Evolutionary conservation across 2,329 filamentous ascomycete genomes (phyloP), one percentile per base, ranked within the genome.

Genomic region (Diaporthe citrichinensis): DNA sequence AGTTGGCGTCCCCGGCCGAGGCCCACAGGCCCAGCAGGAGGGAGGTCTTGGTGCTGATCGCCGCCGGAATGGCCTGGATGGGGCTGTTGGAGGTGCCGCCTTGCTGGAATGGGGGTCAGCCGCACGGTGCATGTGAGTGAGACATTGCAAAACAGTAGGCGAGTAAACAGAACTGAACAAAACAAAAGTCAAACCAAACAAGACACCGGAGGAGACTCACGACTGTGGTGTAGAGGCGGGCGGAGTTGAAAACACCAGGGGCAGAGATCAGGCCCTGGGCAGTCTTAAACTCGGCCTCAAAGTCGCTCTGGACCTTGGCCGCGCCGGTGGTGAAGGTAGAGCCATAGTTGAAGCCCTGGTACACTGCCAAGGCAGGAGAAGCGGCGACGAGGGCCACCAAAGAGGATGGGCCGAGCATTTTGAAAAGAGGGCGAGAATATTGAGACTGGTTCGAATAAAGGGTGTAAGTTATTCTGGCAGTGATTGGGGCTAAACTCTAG

Each of bases 21-120:
- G 92, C 91, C 95, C 95, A 98, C 68, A 98, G 86, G 79, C 95
- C 95, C 15, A 98, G 90, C 8, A 98, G 90, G 34, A 98, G 89
- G 51, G 90, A 89, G 3, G 95, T 97, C 80, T 95, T 90, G 80
- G 94, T 94, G 80, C 89, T 90, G 84, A 98, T 95, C 80, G 95
- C 95, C 61, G 95, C 95, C 53, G 93, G 93, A 77, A 98, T 95
- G 78, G 94, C 94, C 55, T 89, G 87, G 80, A 94, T 95, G 79
- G 91, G 88, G 31, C 88, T 88, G 84, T 89, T 92, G 78, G 89
- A 84, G 9, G 93, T 93, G 78, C 91, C 92, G 36, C 85, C 90
- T 89, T 95, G 93, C 76, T 77, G 73, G 62, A 71, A 36, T 44
- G 73, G 58, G 17, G 34, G 20, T 76, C 17, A 75, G 75, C 68